Conservation (phyloP, 257 asterid genomes). For the Rhazya stricta region DNA sequence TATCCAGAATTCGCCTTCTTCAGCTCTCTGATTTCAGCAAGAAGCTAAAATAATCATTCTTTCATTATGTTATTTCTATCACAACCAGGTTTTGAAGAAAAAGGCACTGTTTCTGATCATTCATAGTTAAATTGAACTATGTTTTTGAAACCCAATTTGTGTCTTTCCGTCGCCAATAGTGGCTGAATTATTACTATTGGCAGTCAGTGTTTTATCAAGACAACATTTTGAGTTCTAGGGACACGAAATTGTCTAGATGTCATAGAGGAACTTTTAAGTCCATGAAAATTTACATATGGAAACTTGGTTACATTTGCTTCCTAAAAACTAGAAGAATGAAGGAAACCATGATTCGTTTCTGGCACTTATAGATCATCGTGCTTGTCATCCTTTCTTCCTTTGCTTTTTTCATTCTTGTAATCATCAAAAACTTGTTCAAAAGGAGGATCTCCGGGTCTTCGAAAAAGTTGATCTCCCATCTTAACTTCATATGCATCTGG, state of each 20-base stretch:
- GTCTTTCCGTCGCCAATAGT: neutral
- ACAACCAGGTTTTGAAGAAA: neutral
- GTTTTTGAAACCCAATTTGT: constrained; percentile 8
- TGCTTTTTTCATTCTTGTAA: constrained; percentile 36
- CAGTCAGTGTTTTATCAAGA: neutral
- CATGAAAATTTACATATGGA: neutral
- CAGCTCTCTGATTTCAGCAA: constrained; percentile 74
- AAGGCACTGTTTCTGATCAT: constrained; percentile 5
- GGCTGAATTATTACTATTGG: neutral
- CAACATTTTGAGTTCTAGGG: neutral
- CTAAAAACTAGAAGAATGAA: neutral
- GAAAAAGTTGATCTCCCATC: constrained; percentile 67
- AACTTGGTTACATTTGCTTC: neutral
- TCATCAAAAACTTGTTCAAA: constrained; percentile 59
- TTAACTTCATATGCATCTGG: constrained; percentile 87
- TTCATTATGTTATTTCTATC: neutral
- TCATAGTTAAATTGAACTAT: constrained; percentile 1
- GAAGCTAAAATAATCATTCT: constrained; percentile 59
- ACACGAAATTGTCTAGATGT: too few relatives aligned
- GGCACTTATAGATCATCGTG: constrained; percentile 49
- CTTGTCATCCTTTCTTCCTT: constrained; percentile 23
- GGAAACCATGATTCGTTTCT: neutral
- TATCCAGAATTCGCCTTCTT: constrained; percentile 62
- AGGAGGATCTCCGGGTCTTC: constrained; percentile 83
- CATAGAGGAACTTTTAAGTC: neutral